phyloP scores from a whole-genome alignment of 208 protist species.

The Leishmania martiniquensis region DNA sequence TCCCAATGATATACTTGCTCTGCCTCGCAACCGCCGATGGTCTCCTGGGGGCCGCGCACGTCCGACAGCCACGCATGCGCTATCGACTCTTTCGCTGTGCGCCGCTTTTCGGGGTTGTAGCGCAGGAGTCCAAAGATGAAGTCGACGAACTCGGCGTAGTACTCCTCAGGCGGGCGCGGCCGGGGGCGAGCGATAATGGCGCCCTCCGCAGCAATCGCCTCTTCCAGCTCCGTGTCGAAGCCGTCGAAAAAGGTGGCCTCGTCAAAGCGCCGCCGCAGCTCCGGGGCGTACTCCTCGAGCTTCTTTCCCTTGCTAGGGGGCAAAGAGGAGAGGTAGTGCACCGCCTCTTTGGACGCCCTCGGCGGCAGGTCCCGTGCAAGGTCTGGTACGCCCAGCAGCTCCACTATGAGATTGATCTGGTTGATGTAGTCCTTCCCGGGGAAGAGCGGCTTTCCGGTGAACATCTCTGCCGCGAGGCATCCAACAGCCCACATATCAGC shows the following conservation, averaged over 20 bases:
- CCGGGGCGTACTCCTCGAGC: slow-evolving; percentile 56
- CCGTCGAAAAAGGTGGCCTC: slow-evolving; percentile 51
- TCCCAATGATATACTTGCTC: slow-evolving; percentile 49
- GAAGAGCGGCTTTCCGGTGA: slow-evolving; percentile 90
- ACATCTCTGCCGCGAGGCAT: slow-evolving; percentile 95
- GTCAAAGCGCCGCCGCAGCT: slow-evolving; percentile 51
- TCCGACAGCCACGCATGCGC: slow-evolving; percentile 75
- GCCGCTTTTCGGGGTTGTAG: slow-evolving; percentile 94
- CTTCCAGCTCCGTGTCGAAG: slow-evolving; percentile 41
- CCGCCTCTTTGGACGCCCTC: slow-evolving; percentile 66
- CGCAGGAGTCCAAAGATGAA: slow-evolving; percentile 90
- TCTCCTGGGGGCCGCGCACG: slow-evolving; percentile 42
- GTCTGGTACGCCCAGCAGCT: slow-evolving; percentile 70
- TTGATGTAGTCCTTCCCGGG: slow-evolving; percentile 87
- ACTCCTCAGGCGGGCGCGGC: slow-evolving; percentile 30
- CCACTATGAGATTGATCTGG: slow-evolving; percentile 85
- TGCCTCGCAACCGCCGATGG: slow-evolving; percentile 50
- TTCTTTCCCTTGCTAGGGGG: slow-evolving; percentile 47
- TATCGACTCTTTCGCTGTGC: slow-evolving; percentile 94
- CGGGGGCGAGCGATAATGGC: slow-evolving; percentile 8
- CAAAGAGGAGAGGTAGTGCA: slow-evolving; percentile 66
- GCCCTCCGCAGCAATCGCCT: slow-evolving; percentile 13
- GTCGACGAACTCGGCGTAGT: slow-evolving; percentile 77
- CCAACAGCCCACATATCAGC: slow-evolving; percentile 98
- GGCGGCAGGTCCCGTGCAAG: slow-evolving; percentile 77